phyloP scores from a whole-genome alignment of 768 basidiomycete genomes.

The Kwoniella bestiolae region DNA sequence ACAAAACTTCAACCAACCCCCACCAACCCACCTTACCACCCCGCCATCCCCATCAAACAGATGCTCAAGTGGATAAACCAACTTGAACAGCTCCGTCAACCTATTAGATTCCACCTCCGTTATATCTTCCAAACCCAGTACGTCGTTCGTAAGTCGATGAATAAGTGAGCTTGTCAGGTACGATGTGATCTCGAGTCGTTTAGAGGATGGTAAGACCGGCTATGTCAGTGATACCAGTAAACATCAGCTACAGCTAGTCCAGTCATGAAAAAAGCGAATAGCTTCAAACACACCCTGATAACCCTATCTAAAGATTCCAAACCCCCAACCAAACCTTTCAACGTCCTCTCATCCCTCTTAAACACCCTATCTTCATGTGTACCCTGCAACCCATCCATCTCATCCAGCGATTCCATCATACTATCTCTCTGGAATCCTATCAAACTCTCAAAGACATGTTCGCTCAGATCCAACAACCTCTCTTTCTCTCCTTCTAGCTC shows the following conservation, averaged over 20 bases:
- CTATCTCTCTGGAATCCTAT: conserved; percentile 63
- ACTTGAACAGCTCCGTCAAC: conserved; percentile 78
- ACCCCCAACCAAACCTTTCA: conserved; percentile 68
- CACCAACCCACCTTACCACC: conserved; percentile 76
- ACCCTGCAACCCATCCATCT: conserved; percentile 9
- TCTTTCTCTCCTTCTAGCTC: conserved; percentile 55
- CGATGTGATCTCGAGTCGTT: conserved; percentile 75
- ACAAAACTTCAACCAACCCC: conserved; percentile 91
- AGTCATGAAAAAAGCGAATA: too few relatives aligned
- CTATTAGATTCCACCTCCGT: conserved; percentile 83
- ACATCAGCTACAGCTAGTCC: too few relatives aligned
- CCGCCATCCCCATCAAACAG: conserved; percentile 45
- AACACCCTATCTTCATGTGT: conserved; percentile 59
- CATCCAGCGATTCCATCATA: conserved; percentile 11
- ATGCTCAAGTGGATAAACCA: conserved; percentile 73
- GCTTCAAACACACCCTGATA: conserved; percentile 74
- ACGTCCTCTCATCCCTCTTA: conserved; percentile 71
- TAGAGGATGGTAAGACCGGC: conserved; percentile 71
- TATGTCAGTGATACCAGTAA: conserved; percentile 55
- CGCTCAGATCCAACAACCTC: conserved; percentile 61
- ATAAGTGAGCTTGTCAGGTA: conserved; percentile 71
- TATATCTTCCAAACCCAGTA: conserved; percentile 80
- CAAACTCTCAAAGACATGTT: conserved; percentile 72
- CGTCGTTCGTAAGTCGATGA: conserved; percentile 69
- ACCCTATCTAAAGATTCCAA: conserved; percentile 68